Conservation (phyloP, 495 filamentous ascomycete genomes). For the Annulohypoxylon bovei region DNA sequence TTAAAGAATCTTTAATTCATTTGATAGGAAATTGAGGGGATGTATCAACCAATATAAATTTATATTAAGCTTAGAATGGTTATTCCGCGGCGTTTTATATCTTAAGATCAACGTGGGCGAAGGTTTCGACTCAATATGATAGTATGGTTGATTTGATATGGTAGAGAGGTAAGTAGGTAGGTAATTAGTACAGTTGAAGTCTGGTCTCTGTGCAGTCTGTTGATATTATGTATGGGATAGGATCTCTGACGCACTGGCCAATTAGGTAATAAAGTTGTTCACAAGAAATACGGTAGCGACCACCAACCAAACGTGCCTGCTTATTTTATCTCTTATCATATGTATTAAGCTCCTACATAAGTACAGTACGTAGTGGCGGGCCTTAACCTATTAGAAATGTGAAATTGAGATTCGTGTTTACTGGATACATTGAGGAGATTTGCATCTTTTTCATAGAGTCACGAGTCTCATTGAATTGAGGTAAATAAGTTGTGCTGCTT, state of each 20-base stretch:
- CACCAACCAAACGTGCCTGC: background rate
- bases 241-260: conserved; percentile 16
- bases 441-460: no score
- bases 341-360: no score
- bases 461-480: background rate
- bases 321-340: no score
- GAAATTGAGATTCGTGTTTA: background rate
- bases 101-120: background rate
- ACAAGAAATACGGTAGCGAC: background rate
- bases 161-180: background rate
- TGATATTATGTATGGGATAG: no score
- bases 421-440: no score
- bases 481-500: background rate
- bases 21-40: background rate
- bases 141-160: background rate
- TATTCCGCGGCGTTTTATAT: background rate
- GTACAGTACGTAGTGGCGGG: background rate
- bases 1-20: background rate
- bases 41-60: background rate
- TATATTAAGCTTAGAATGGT: background rate
- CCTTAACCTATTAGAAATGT: background rate
- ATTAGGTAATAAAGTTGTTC: background rate
- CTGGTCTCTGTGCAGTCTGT: no score
- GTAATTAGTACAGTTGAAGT: no score
- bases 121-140: background rate